phyloP scores from a whole-genome alignment of 164 flowering plant genomes.

The Umbellularia californica region DNA sequence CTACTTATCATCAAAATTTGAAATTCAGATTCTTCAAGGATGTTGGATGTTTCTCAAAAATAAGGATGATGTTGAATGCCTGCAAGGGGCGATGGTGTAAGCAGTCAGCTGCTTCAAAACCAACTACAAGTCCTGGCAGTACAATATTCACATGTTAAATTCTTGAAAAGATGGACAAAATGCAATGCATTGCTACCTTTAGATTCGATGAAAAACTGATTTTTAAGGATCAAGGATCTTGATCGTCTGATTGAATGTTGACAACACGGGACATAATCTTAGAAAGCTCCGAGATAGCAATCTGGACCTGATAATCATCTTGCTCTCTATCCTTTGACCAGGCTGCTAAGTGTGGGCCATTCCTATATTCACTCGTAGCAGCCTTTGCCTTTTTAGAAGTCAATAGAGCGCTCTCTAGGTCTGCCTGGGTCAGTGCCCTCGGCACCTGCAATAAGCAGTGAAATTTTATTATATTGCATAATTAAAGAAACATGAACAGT shows the following conservation, averaged over 20 bases:
- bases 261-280: conserved; percentile 68
- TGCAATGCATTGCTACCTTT: not conserved
- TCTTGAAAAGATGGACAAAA: not conserved
- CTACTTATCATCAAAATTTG: not conserved
- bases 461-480: not conserved
- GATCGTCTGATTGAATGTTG: conserved; percentile 56
- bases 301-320: conserved; percentile 64
- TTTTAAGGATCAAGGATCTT: conserved; percentile 39
- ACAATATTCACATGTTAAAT: conserved; percentile 6
- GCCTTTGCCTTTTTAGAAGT: conserved; percentile 56
- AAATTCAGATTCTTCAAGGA: not conserved
- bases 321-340: conserved; percentile 43
- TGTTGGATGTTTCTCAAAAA: too few relatives aligned
- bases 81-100: conserved; percentile 10
- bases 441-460: conserved; percentile 45
- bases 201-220: conserved; percentile 2
- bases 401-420: conserved; percentile 60
- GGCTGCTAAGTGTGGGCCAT: conserved; percentile 29
- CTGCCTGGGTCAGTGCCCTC: conserved; percentile 64
- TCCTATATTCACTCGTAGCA: conserved; percentile 63
- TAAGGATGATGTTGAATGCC: not conserved
- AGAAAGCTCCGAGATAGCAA: conserved; percentile 70
- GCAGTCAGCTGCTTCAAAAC: conserved; percentile 13
- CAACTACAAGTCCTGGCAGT: conserved; percentile 9
- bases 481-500: not conserved